Base-by-base conservation (phyloP, 2,329 filamentous ascomycete genomes). In the Ceratocystis destructans region DNA sequence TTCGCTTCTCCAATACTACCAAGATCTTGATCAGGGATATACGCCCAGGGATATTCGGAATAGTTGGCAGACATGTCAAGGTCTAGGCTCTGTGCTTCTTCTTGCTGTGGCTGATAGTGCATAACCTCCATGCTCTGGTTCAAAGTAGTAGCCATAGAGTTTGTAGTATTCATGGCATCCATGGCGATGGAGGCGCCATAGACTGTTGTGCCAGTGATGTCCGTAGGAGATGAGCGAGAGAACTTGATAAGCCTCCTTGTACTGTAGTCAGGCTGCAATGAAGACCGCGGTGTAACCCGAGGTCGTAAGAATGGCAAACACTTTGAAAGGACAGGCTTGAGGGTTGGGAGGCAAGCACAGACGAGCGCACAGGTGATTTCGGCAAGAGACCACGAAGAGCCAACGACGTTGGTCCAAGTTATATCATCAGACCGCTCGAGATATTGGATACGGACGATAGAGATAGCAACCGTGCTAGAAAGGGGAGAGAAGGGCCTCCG, bases 321-420 rank as follows among this genome's bases (percentile, higher is more conserved):
- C 31, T 71, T 71, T 37, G 71, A 69, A 22, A 72, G 57, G 31
- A 72, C 65, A 17, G 71, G 71, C 12, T 71, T 70, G 45, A 72
- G 66, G 5, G 70, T 72, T 33, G 70, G 69, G 8, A 72, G 69
- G 46, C 70, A 71, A 44, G 70, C 69, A 66, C 69, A 71, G 6
- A 67, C 68, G 1, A 72, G 62, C 55, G 70, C 70, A 10, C 69
- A 70, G 33, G 68, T 66, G 46, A 71, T 61, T 66, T 72, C 71
- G n/a, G 68, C 70, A 6, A 72, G 31, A 31, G 71, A 72, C 69
- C 70, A 71, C 17, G 67, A 64, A 5, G 71, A 70, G 12, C 72
- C 68, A 8, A 71, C 69, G 17, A 72, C 67, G 63, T 69, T 71
- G 10, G 68, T 50, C 69, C 70, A 71, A 17, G 70, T 71, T 37